A percentile compares a stretch with the other conserved stretches of the same genome.
Conservation (phyloP, 345 rosid species). For the Salix udensis region DNA sequence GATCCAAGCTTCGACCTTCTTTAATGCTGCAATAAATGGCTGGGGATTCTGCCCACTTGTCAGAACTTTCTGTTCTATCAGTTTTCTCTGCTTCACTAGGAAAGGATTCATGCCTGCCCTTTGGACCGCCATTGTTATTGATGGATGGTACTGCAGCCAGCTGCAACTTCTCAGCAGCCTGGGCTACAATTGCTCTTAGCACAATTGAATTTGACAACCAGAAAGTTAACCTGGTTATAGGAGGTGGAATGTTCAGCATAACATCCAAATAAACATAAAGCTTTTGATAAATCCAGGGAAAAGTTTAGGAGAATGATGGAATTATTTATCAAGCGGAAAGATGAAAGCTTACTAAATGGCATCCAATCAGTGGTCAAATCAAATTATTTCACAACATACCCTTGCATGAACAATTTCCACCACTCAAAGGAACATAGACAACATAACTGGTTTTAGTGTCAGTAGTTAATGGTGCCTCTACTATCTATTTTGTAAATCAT, state of each 20-base stretch:
- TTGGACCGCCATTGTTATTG: slow-evolving; percentile 4
- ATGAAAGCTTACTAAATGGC: background rate
- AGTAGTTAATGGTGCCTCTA: background rate
- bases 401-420: background rate
- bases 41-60: slow-evolving; percentile 71
- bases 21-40: slow-evolving; percentile 53
- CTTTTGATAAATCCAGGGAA: slow-evolving; percentile 8
- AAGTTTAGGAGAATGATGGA: background rate
- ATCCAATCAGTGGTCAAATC: background rate
- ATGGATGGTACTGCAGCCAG: slow-evolving; percentile 9
- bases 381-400: background rate
- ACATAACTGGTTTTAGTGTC: background rate
- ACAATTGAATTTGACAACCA: slow-evolving; percentile 86
- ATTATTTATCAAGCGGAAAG: background rate
- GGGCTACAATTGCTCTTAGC: slow-evolving; percentile 62
- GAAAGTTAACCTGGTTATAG: slow-evolving; percentile 67
- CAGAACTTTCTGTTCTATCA: slow-evolving; percentile 14
- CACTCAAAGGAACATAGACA: too few relatives aligned
- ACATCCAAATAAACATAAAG: background rate
- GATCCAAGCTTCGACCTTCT: slow-evolving; percentile 86
- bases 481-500: background rate
- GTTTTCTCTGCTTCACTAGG: slow-evolving; percentile 13
- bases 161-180: slow-evolving; percentile 35
- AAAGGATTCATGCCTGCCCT: slow-evolving; percentile 5
- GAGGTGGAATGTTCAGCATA: slow-evolving; percentile 8